These are phyloP conservation scores for Lactarius hatsudake DNA, from an alignment of 768 basidiomycete genomes.

Conservation along the genomic window DNA sequence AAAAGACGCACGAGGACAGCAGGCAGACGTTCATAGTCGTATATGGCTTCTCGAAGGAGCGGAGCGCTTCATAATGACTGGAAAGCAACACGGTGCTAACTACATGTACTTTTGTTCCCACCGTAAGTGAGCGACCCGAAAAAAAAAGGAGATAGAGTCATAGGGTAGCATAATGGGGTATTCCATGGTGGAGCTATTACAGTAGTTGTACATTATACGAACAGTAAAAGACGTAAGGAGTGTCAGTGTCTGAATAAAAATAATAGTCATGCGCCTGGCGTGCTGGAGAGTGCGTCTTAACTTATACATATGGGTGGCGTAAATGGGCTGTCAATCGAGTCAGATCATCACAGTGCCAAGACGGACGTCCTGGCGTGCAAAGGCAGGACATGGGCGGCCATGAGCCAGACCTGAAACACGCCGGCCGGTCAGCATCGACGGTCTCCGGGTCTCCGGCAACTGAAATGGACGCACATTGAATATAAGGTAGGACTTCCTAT, in stretches of 20 bases:
- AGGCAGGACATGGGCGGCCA: slow-evolving; percentile 26
- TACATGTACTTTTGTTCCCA: slow-evolving; percentile 4
- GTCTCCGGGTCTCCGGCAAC: slow-evolving; percentile 1
- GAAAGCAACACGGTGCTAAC: background rate
- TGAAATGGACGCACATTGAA: slow-evolving; percentile 29
- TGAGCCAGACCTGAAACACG: slow-evolving; percentile 25
- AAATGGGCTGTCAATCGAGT: slow-evolving; percentile 26
- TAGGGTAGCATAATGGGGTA: background rate
- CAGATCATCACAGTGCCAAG: slow-evolving; percentile 22
- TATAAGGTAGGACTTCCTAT: slow-evolving; percentile 27
- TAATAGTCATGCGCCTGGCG: slow-evolving; percentile 19
- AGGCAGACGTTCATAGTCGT: slow-evolving; percentile 11
- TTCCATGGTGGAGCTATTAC: background rate
- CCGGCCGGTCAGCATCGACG: slow-evolving; percentile 18
- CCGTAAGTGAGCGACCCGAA: too few relatives aligned
- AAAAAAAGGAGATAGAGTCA: background rate
- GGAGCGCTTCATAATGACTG: background rate
- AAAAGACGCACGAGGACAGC: slow-evolving; percentile 15
- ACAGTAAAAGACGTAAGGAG: slow-evolving; percentile 14
- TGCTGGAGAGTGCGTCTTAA: slow-evolving; percentile 12
- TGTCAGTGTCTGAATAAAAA: slow-evolving; percentile 7
- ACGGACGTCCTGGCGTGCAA: slow-evolving; percentile 25
- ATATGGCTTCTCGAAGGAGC: background rate
- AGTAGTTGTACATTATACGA: slow-evolving; percentile 19
- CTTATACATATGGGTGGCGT: slow-evolving; percentile 24